Base-by-base conservation (phyloP, 176 grass and related monocot genomes). In the Ampelocalamus luodianensis region DNA sequence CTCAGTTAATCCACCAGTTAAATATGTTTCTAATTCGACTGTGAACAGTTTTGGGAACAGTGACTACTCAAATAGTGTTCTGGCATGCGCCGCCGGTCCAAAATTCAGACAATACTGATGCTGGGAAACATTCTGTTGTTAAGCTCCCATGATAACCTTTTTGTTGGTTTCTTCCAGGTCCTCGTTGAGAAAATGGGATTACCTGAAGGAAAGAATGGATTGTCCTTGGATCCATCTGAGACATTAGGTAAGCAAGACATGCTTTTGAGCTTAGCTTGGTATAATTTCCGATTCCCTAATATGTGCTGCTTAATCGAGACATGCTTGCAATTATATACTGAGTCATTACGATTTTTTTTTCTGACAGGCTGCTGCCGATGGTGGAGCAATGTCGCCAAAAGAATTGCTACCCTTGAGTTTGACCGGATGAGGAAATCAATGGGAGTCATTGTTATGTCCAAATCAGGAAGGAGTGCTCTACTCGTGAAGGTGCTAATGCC, bases 101-200 rank as follows among this genome's bases (percentile, higher is more conserved):
- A 65, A 80, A 58, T 44, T 29, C 48, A 66, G 37, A 79, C n/a
- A 73, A 69, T 23, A 80, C 22, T 83, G 38, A 37, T 65, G 11
- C n/a, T 56, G 22, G 24, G 67, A 82, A 54, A 65, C 70, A 48
- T 15, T 79, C 4, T 79, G 17, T 45, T 65, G 17, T 65, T 78
- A 72, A 65, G 40, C 10, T 40, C 15, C 63, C 12, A 29, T 68
- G 10, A 49, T 74, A 62, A 86, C 74, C 22, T 13, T 85, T 69
- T 69, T 91, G 10, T 79, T 89, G 74, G 70, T 82, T 84, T 65
- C 40, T 87, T 68, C 68, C 54, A 98, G 95, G 89, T 98, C 58
- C 80, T 98, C 36, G 91, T 93, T 85, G 96, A 98, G 86, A 98
- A 98, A 79, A 98, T 98, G 96, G 96, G 96, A 7, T 48, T 95